These are phyloP conservation scores for Leccinum pseudoinsigne DNA, from an alignment of 1,284 basidiomycete genomes.

Conservation along the genomic window DNA sequence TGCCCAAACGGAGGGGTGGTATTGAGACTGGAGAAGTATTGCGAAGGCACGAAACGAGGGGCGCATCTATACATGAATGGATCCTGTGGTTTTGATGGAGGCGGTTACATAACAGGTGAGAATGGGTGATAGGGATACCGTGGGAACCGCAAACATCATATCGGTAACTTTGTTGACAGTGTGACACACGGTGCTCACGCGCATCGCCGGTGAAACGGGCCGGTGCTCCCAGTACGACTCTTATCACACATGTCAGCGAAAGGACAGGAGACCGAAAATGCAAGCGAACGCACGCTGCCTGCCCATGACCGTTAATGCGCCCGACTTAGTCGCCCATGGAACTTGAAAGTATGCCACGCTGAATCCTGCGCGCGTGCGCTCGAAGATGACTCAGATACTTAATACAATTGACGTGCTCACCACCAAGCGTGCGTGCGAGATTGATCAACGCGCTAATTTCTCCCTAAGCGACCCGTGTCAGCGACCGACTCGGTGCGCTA, in stretches of 20 bases:
- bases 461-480: slow-evolving; percentile 34
- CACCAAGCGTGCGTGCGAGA: slow-evolving; percentile 50
- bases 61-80: too few species aligned
- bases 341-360: slow-evolving; percentile 58
- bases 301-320: slow-evolving; percentile 49
- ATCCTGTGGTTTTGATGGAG: too few species aligned
- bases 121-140: too few species aligned
- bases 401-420: slow-evolving; percentile 11
- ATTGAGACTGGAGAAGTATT: too few species aligned
- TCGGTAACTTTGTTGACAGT: too few species aligned
- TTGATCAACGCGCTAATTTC: slow-evolving; percentile 57
- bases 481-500: neutral
- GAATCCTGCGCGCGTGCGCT: slow-evolving; percentile 34
- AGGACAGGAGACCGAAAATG: neutral
- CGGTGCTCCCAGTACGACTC: neutral
- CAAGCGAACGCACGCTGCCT: slow-evolving; percentile 41
- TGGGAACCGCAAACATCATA: too few species aligned
- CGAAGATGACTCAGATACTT: neutral
- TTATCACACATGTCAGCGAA: neutral
- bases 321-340: slow-evolving; percentile 50
- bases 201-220: neutral
- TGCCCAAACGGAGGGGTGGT: too few species aligned
- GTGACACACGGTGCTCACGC: neutral
- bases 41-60: too few species aligned
- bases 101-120: too few species aligned